Conservation (phyloP, 331 rosid genomes). For the Pyracantha coccinea region DNA sequence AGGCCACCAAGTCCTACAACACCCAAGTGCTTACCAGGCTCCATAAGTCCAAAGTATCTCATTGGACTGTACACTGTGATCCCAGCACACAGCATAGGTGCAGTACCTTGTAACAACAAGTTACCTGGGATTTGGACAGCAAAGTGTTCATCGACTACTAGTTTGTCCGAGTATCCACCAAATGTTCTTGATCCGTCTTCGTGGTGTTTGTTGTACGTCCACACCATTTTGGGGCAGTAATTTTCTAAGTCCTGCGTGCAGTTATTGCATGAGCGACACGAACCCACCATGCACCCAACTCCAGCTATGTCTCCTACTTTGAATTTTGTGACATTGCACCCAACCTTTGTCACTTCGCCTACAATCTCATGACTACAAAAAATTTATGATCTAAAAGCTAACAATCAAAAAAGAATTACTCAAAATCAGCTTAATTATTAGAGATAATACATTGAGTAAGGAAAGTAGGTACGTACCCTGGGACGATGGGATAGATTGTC, state of each 20-base stretch:
- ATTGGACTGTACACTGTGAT: constrained; percentile 18
- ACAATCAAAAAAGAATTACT: neutral
- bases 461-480: constrained; percentile 12
- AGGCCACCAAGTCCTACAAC: constrained; percentile 17
- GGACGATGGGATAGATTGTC: neutral
- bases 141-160: constrained; percentile 21
- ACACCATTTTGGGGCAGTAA: constrained; percentile 11
- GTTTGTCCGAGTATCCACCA: constrained; percentile 28
- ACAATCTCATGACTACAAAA: constrained; percentile 30
- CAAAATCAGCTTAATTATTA: neutral
- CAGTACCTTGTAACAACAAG: neutral
- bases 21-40: constrained; percentile 10
- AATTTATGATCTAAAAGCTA: neutral
- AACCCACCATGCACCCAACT: constrained; percentile 15
- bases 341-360: constrained; percentile 28
- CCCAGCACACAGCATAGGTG: constrained; percentile 17
- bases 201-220: neutral
- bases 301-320: constrained; percentile 26
- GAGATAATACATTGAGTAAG: neutral
- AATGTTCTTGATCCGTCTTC: constrained; percentile 18
- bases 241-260: constrained; percentile 14
- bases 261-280: constrained; percentile 17
- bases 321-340: constrained; percentile 24
- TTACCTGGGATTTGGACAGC: neutral
- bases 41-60: constrained; percentile 8